A percentile compares a stretch with the other conserved stretches of the same genome.
These are phyloP conservation scores for Lentinula lateritia DNA, from an alignment of 768 basidiomycete genomes.

Conservation along the genomic window DNA sequence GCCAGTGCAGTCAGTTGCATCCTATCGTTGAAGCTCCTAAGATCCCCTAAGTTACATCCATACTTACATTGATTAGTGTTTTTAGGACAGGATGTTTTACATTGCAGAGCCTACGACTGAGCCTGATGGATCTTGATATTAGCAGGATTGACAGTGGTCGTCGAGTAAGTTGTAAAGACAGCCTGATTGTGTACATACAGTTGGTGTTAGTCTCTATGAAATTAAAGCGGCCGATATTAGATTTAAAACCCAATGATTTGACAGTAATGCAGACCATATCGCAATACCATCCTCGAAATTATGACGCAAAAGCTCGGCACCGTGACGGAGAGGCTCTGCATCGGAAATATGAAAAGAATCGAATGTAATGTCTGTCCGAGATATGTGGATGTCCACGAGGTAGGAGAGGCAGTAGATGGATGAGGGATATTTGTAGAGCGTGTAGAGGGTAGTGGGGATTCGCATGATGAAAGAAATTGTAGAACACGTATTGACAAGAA, in stretches of 20 bases:
- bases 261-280: too few relatives aligned
- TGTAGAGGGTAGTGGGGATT: not conserved
- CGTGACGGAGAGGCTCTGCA: slow-evolving; percentile 32
- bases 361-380: slow-evolving; percentile 34
- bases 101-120: too few relatives aligned
- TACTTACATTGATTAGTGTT: too few relatives aligned
- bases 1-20: too few relatives aligned
- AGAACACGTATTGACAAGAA: not conserved
- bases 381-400: slow-evolving; percentile 27
- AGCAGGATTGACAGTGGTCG: too few relatives aligned
- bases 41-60: too few relatives aligned
- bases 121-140: too few relatives aligned
- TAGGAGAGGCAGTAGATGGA: slow-evolving; percentile 8
- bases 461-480: not conserved
- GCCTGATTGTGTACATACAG: too few relatives aligned
- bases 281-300: not conserved
- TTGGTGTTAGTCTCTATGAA: too few relatives aligned
- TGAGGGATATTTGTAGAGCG: not conserved
- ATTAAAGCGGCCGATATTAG: not conserved
- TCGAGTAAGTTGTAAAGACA: too few relatives aligned
- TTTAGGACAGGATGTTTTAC: too few relatives aligned
- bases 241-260: not conserved
- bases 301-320: slow-evolving; percentile 4
- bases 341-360: slow-evolving; percentile 37
- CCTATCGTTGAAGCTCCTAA: too few relatives aligned